Evolutionary conservation across 768 basidiomycete species (phyloP).

Genomic region (Hydnomerulius pinastri): DNA sequence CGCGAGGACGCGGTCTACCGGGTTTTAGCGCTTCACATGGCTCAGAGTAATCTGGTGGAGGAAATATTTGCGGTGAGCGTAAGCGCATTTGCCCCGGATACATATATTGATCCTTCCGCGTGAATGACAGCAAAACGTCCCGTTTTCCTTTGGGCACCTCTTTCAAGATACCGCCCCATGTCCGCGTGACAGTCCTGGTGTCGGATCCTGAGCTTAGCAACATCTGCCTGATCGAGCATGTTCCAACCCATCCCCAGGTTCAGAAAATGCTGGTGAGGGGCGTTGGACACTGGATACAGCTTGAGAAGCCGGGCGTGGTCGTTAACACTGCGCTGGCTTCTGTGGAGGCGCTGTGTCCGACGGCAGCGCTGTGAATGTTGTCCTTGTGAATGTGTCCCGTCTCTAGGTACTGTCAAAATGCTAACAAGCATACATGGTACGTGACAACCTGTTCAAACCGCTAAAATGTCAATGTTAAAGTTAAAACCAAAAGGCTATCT

Average conservation of each 20-base stretch:
- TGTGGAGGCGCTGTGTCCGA: too few species aligned
- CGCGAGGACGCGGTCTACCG: constrained; percentile 13
- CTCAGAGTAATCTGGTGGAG: constrained; percentile 7
- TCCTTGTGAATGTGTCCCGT: too few species aligned
- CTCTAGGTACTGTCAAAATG: too few species aligned
- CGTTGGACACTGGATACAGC: constrained; percentile 18
- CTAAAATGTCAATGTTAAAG: too few species aligned
- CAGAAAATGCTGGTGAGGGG: constrained; percentile 3
- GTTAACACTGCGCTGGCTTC: constrained; percentile 8
- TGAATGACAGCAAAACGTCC: constrained; percentile 15
- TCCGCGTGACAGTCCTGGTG: constrained; percentile 15
- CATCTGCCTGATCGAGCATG: constrained; percentile 3
- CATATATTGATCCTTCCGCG: neutral
- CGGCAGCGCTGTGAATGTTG: too few species aligned
- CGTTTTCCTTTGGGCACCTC: constrained; percentile 13
- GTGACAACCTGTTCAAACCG: too few species aligned
- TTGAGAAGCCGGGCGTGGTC: constrained; percentile 7
- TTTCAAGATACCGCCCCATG: constrained; percentile 12
- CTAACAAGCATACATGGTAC: too few species aligned
- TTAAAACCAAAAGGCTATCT: too few species aligned
- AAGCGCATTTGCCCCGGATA: too few species aligned
- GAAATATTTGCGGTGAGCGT: constrained; percentile 10
- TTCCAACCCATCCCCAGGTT: constrained; percentile 7
- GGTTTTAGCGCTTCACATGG: constrained; percentile 9
- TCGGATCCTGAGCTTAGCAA: constrained; percentile 11